Evolutionary conservation across 1,139 yeast genomes (phyloP).

Genomic region (Pichia sp.): DNA sequence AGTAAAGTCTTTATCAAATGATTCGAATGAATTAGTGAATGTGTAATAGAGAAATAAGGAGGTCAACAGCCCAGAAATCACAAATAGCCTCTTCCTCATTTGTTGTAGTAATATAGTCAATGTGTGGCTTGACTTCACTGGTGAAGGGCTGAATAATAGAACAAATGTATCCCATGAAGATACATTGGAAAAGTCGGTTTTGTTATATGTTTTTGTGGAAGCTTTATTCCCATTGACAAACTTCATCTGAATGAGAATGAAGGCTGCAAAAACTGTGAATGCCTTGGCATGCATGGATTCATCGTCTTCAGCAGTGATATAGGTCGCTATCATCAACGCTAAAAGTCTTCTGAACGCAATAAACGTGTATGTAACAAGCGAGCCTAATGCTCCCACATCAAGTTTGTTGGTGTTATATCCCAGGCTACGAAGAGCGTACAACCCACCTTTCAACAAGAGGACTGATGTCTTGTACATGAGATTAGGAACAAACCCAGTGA

Average conservation of each 20-base stretch:
- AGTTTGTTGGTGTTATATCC: neutral
- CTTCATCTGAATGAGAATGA: slow-evolving; percentile 20
- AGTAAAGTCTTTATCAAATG: neutral
- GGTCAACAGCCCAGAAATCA: slow-evolving; percentile 6
- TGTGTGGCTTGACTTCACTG: too few species aligned
- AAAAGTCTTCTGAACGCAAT: slow-evolving; percentile 22
- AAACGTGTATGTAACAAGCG: slow-evolving; percentile 19
- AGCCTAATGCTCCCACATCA: neutral
- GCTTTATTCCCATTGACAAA: slow-evolving; percentile 14
- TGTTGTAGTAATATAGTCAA: too few species aligned
- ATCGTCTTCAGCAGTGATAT: slow-evolving; percentile 23
- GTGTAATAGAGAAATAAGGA: slow-evolving; percentile 7
- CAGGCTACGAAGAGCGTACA: neutral
- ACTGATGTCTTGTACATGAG: slow-evolving; percentile 14
- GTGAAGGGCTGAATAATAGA: slow-evolving; percentile 4
- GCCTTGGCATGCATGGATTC: slow-evolving; percentile 21
- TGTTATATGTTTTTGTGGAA: neutral
- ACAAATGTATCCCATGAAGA: neutral
- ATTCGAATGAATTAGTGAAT: slow-evolving; percentile 1
- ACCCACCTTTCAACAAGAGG: neutral
- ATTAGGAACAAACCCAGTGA: slow-evolving; percentile 17
- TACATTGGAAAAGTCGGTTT: neutral
- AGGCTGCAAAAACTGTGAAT: slow-evolving; percentile 18
- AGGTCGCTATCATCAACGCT: slow-evolving; percentile 21
- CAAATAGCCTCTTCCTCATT: slow-evolving; percentile 13